Conservation (phyloP, 768 basidiomycete genomes). For the Suillus subalutaceus region DNA sequence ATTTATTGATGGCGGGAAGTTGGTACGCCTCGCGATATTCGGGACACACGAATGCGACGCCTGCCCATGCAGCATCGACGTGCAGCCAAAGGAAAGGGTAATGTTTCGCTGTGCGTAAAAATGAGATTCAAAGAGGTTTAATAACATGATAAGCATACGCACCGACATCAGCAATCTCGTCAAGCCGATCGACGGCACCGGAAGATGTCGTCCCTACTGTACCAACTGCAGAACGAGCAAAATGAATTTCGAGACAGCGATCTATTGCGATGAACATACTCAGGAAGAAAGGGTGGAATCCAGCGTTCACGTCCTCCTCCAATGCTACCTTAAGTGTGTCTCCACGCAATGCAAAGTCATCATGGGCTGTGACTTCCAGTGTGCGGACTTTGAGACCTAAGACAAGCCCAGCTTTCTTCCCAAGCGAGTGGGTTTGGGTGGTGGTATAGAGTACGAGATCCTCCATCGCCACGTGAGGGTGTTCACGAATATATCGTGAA, state of each 20-base stretch:
- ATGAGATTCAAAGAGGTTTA: background rate
- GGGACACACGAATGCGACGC: slow-evolving; percentile 77
- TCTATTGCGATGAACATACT: slow-evolving; percentile 42
- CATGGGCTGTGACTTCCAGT: slow-evolving; percentile 64
- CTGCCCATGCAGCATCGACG: slow-evolving; percentile 92
- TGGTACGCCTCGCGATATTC: slow-evolving; percentile 67
- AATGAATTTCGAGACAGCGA: background rate
- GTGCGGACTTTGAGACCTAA: slow-evolving; percentile 78
- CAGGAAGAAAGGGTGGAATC: slow-evolving; percentile 77
- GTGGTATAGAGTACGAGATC: slow-evolving; percentile 85
- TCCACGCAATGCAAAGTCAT: slow-evolving; percentile 74
- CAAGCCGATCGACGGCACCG: slow-evolving; percentile 80
- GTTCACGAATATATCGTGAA: slow-evolving; percentile 48
- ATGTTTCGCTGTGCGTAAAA: slow-evolving; percentile 48
- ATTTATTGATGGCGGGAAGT: slow-evolving; percentile 73
- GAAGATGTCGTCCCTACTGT: slow-evolving; percentile 92
- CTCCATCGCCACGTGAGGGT: slow-evolving; percentile 54
- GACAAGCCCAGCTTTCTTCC: slow-evolving; percentile 76
- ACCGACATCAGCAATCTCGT: slow-evolving; percentile 77
- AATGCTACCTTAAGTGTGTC: slow-evolving; percentile 59
- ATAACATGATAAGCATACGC: slow-evolving; percentile 25
- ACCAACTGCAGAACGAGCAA: slow-evolving; percentile 54
- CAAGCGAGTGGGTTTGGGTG: slow-evolving; percentile 89
- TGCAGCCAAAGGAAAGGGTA: slow-evolving; percentile 80
- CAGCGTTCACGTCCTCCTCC: slow-evolving; percentile 60